Conservation (phyloP, 2,329 filamentous ascomycete species). For the Ustulina deusta region DNA sequence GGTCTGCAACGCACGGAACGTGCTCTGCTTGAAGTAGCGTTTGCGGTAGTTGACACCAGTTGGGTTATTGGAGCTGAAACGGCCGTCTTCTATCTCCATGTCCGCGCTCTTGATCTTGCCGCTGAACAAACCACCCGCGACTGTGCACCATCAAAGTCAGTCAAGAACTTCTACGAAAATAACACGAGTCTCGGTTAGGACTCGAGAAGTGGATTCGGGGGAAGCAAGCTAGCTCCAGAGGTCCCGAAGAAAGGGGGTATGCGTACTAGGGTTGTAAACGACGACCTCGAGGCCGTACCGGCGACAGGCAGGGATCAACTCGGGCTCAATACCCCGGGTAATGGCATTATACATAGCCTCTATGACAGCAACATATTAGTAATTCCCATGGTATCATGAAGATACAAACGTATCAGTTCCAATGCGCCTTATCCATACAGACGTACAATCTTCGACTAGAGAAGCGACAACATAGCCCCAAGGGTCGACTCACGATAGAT, state of each 20-base stretch:
- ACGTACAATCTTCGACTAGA: no score
- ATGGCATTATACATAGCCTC: constrained; percentile 86
- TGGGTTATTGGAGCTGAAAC: constrained; percentile 70
- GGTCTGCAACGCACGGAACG: constrained; percentile 71
- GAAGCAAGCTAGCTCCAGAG: background rate
- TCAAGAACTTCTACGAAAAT: background rate
- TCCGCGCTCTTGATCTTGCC: constrained; percentile 81
- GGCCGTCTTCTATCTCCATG: constrained; percentile 71
- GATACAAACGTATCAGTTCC: background rate
- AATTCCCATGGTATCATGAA: background rate
- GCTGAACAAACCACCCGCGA: constrained; percentile 83
- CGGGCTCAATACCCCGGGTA: constrained; percentile 78
- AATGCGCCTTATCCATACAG: background rate
- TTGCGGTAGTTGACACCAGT: constrained; percentile 70
- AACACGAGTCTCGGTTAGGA: background rate
- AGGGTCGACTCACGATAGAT: constrained; percentile 71
- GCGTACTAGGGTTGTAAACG: constrained; percentile 76
- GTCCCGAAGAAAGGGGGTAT: background rate
- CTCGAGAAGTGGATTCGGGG: background rate
- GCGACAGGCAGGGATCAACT: constrained; percentile 78
- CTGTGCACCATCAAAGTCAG: constrained; percentile 7
- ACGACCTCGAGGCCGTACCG: constrained; percentile 84
- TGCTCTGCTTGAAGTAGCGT: constrained; percentile 78
- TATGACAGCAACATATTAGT: constrained; percentile 9
- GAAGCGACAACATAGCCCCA: background rate